Conservation (phyloP, 2,329 filamentous ascomycete genomes). For the Neurospora crassa region DNA sequence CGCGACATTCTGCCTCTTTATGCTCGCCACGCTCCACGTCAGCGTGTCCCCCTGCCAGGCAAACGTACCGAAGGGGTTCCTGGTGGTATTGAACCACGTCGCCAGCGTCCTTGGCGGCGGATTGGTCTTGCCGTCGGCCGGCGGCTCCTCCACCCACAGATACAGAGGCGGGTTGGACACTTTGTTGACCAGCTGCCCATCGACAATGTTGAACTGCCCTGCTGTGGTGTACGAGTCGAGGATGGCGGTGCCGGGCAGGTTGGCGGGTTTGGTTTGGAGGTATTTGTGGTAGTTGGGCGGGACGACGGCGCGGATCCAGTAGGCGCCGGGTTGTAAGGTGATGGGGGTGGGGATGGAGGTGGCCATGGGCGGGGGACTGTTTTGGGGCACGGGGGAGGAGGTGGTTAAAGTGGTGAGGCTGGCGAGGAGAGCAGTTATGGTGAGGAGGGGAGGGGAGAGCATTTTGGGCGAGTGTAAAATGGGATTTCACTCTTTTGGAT, state of each 20-base stretch:
- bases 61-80: conserved; percentile 47
- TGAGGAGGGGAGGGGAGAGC: background rate
- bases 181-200: conserved; percentile 46
- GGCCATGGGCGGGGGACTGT: background rate
- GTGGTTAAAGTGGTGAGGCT: background rate
- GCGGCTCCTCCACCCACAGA: conserved; percentile 37
- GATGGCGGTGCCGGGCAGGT: conserved; percentile 36
- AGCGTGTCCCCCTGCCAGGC: conserved; percentile 48
- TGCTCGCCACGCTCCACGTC: conserved; percentile 39
- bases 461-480: background rate
- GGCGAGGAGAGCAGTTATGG: background rate
- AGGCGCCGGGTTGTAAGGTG: conserved; percentile 40
- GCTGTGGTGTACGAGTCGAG: conserved; percentile 42
- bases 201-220: conserved; percentile 47
- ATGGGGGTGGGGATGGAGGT: conserved; percentile 18
- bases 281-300: conserved; percentile 49
- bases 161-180: conserved; percentile 33
- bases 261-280: conserved; percentile 36
- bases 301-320: conserved; percentile 48
- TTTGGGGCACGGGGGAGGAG: background rate
- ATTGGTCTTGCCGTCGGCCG: no score
- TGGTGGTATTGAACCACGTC: conserved; percentile 39
- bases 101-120: conserved; percentile 32
- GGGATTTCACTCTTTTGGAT: background rate
- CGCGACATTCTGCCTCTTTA: conserved; percentile 43